Evolutionary conservation across 352 stramenopile genomes (phyloP).

Genomic region (Stramenopiles sp.): DNA sequence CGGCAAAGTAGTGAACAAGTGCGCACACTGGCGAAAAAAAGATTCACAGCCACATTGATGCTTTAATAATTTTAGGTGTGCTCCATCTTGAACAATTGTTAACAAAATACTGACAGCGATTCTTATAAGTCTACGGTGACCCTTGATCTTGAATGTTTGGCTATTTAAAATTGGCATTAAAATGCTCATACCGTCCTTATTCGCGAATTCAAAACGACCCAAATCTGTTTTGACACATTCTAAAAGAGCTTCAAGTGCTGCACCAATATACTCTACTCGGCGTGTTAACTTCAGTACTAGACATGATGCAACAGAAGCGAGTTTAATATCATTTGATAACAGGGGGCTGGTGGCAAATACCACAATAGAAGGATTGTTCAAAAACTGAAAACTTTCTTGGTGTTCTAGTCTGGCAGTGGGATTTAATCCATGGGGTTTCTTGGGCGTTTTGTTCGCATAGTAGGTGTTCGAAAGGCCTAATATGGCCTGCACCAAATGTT

Average conservation of each 20-base stretch:
- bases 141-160: neutral
- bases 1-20: neutral
- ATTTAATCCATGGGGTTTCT: too few relatives aligned
- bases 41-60: neutral
- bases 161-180: neutral
- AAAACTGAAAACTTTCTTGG: too few relatives aligned
- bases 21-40: neutral
- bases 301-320: neutral
- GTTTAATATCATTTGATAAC: neutral
- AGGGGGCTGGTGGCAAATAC: too few relatives aligned
- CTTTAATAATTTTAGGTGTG: neutral
- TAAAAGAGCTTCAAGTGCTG: neutral
- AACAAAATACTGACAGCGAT: neutral
- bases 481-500: neutral
- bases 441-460: too few relatives aligned
- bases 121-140: neutral
- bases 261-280: neutral
- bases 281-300: neutral
- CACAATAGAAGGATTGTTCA: too few relatives aligned
- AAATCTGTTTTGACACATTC: neutral
- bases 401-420: too few relatives aligned
- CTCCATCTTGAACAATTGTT: neutral
- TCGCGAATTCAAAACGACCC: neutral
- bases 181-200: neutral
- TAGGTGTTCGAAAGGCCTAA: neutral